Evolutionary conservation across 305 asterid genomes (phyloP), one percentile per base, ranked within the genome.

Genomic region (Solanum hybrid): DNA sequence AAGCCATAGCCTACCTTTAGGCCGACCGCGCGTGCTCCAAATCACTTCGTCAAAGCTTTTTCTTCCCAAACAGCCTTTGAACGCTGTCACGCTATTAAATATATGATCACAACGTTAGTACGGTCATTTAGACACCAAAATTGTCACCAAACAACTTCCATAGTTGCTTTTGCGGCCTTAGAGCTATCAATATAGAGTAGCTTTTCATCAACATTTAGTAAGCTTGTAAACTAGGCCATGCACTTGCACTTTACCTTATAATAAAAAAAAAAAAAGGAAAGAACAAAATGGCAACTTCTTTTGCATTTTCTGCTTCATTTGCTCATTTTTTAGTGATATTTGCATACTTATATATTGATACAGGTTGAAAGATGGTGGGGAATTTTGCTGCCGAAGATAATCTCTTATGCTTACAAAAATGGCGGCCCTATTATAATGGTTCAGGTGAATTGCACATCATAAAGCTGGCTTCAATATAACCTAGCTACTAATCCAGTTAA

Each of bases 361-460:
- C 95, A 97, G 99, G 99, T 97, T 69, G 93, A 95, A 22, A 95
- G 93, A 91, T 97, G 99, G 99, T 97, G 99, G 99, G 92, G 91
- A 83, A 86, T 93, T 90, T 94, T 97, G 77, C 97, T 97, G 81
- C 99, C 98, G 1, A 97, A 94, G 93, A 87, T 96, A 90, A 81
- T 92, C 89, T 97, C 97, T 89, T 95, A 92, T 92, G 95, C 96
- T 39, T 96, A 95, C 90, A 88, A 92, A 95, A 96, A 94, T 80
- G 99, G 99, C 67, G 98, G 99, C 89, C 97, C 99, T 79, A 92
- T 97, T 89, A 92, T 95, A 81, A 96, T 97, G 99, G 95, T 95
- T 92, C 99, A 97, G 96, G 99, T 97, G 89, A 71, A 93, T 88
- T 73, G 88, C 89, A 69, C 85, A 28, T 86, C 82, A 40, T 42